Base-by-base conservation (phyloP, 2,329 filamentous ascomycete genomes). In the Alternaria incomplexa region DNA sequence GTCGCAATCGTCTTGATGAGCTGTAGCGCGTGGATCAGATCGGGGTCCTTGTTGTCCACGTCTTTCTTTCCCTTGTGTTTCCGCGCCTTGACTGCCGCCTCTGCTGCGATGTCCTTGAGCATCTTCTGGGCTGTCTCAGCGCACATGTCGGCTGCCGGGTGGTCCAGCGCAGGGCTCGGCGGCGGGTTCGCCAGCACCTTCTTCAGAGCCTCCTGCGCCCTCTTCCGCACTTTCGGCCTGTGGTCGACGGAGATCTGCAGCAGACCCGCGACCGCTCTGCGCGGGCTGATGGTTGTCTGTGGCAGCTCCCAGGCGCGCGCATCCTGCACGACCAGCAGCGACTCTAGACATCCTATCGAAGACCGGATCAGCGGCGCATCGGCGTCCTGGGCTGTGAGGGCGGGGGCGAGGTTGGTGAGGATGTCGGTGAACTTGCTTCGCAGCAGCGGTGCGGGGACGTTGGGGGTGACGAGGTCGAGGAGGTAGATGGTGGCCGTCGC, bases 401-500 rank as follows among this genome's bases (percentile, higher is more conserved):
- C 91, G 2, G 95, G 94, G 20, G 93, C 93, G 70, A 99, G 88
- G 64, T 91, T 90, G 30, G 90, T 89, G 64, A 99, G 89, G 74
- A 99, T 97, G 80, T 96, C 92, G 26, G 92, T 91, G 83, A 99
- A 99, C 81, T 98, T 97, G 70, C 93, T 91, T 75, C 94, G 92
- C 61, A 99, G 90, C 63, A 99, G 89, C 63, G 94, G 89, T 65
- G 92, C 88, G 58, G 96, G 93, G 65, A 94, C 90, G 82, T 90
- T 92, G 62, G 92, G 91, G 15, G 93, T 96, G 72, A 97, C 88
- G 70, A 97, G 85, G 81, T 99, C 95, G 83, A 99, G 93, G 15
- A 99, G 90, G 81, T 99, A 99, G 72, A 99, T 91, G 68, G 96
- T 91, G 3, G 95, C 92, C 22, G 91, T 89, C 30, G 92, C 91